phyloP scores from a whole-genome alignment of 306 rosid genomes.

The Pachyrhizus erosus region DNA sequence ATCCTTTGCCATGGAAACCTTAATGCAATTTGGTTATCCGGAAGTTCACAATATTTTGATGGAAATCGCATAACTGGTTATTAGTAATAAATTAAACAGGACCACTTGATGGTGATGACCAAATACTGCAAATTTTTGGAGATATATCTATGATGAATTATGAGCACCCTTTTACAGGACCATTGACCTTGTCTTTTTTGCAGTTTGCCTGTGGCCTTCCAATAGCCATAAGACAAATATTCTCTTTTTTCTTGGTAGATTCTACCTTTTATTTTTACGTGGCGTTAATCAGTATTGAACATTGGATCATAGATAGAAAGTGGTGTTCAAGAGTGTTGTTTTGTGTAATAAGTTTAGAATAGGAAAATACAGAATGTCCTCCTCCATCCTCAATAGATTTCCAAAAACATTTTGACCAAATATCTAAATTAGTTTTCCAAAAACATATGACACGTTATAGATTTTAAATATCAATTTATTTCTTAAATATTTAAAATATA shows the following conservation, averaged over 20 bases:
- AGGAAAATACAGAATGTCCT: background rate
- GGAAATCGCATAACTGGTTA: slow-evolving; percentile 8
- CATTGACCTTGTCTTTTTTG: slow-evolving; percentile 19
- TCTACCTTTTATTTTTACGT: background rate
- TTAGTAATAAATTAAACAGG: slow-evolving; percentile 19
- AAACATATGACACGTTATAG: background rate
- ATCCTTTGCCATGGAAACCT: slow-evolving; percentile 15
- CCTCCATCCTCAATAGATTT: too few species aligned
- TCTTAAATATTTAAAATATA: background rate
- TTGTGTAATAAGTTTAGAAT: background rate
- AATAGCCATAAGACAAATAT: slow-evolving; percentile 42
- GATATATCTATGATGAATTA: slow-evolving; percentile 14
- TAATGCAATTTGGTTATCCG: background rate
- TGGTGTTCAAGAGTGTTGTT: background rate
- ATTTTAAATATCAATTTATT: background rate
- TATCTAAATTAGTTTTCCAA: background rate
- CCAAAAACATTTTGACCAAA: background rate
- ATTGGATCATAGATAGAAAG: background rate
- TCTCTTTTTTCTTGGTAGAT: slow-evolving; percentile 26
- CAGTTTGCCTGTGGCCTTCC: slow-evolving; percentile 27
- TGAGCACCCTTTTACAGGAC: slow-evolving; percentile 34
- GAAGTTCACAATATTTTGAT: slow-evolving; percentile 2
- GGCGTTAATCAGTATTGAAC: background rate
- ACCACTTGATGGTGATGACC: slow-evolving; percentile 30
- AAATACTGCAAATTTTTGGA: slow-evolving; percentile 10